Percentiles rank a stretch among this genome's conserved stretches.
phyloP scores from a whole-genome alignment of 2,329 filamentous ascomycete genomes.

The Colletotrichum orbiculare region DNA sequence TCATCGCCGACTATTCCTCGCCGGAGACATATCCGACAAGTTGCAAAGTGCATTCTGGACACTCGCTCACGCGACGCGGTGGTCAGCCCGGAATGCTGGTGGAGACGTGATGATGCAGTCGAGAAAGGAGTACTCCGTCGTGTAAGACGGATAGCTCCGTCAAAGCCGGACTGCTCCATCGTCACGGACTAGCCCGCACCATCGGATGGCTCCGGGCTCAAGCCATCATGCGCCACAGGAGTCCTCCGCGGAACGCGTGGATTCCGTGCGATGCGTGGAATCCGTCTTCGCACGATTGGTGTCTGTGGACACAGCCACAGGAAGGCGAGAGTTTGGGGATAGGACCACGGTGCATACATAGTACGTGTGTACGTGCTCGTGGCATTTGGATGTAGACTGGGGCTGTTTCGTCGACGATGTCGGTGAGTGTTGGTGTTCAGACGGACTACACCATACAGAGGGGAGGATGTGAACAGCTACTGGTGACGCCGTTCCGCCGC shows the following conservation, averaged over 20 bases:
- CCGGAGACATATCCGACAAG: neutral
- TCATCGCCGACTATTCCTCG: neutral
- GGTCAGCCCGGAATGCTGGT: neutral
- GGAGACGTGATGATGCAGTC: neutral
- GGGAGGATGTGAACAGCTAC: too few relatives aligned
- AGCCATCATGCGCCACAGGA: neutral
- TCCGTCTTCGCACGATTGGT: neutral
- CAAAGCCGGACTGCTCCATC: neutral
- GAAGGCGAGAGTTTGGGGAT: neutral
- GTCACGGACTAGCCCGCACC: too few relatives aligned
- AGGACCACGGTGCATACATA: too few relatives aligned
- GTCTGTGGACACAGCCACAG: neutral
- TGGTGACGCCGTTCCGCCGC: too few relatives aligned
- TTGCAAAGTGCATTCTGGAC: neutral
- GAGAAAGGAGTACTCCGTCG: neutral
- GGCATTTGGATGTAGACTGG: too few relatives aligned
- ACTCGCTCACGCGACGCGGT: neutral
- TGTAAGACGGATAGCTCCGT: slow-evolving; percentile 6
- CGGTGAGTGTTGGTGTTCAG: too few relatives aligned
- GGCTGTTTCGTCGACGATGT: too few relatives aligned
- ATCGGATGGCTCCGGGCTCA: neutral
- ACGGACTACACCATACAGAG: too few relatives aligned
- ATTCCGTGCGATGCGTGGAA: neutral
- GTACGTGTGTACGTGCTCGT: neutral
- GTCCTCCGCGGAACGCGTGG: slow-evolving; percentile 8